Evolutionary conservation across 371 early-diverging fungal genomes (phyloP), one percentile per base, ranked within the genome.

Genomic region (Mortierella polycephala): DNA sequence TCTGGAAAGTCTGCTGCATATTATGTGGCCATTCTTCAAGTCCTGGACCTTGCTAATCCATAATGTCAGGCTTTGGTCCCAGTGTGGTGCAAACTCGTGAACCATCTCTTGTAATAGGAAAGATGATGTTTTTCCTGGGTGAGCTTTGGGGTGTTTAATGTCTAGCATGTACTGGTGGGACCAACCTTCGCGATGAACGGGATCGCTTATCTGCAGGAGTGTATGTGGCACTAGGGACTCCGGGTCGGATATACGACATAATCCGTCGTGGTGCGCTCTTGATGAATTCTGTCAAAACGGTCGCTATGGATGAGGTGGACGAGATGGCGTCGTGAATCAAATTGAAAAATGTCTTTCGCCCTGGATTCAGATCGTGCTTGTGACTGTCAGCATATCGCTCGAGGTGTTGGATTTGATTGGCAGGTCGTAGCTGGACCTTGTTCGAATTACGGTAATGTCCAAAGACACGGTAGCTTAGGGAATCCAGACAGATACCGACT

Each of bases 1-100:
- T 96, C 97, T 44, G 98, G 98, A 67, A 98, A 98, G 72, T 97
- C 98, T 13, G 97, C 95, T 57, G 96, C 97, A 23, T 96, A 97
- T 88, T 93, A 92, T 42, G 94, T 98, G 67, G 91, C 92, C n/a
- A 87, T 93, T 54, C 87, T 98, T 57, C 96, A 97, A 82, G 85
- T 86, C 50, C 89, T 97, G 67, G 94, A 96, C 82, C 79, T 83
- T n/a, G 83, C 75, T 16, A 62, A 89, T 44, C 85, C 86, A 67
- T 86, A 88, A 42, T 90, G 92, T 44, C 98, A 98, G 81, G 95
- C 94, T 5, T 85, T 96, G 59, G 89, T 96, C 56, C 84, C n/a
- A n/a, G n/a, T n/a, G n/a, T 96, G 45, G 93, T 92, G 50, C 93
- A 93, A 14, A 96, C 97, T 47, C 91, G 96, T 81, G 97, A 96